A percentile compares a stretch with the other conserved stretches of the same genome.
These are phyloP conservation scores for Ochetophila trinervis DNA, from an alignment of 306 rosid species.

Conservation along the genomic window DNA sequence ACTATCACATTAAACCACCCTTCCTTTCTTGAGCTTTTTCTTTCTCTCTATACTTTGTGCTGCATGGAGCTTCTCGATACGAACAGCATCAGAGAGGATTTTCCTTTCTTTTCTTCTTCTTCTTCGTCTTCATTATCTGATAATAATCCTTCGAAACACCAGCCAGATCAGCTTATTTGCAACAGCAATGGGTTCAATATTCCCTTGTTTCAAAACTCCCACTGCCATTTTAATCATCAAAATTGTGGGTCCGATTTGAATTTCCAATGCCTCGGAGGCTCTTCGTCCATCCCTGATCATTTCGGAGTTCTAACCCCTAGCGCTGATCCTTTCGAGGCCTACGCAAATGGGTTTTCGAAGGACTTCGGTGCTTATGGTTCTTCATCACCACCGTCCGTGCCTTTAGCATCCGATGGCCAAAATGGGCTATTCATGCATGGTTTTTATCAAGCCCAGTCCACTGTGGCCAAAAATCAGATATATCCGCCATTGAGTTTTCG, in stretches of 20 bases:
- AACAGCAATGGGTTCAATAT: background rate
- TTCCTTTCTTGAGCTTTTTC: slow-evolving; percentile 27
- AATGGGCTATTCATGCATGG: slow-evolving; percentile 32
- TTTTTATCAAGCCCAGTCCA: slow-evolving; percentile 2
- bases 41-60: slow-evolving; percentile 13
- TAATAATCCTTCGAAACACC: slow-evolving; percentile 30
- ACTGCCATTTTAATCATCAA: slow-evolving; percentile 7
- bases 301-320: slow-evolving; percentile 16
- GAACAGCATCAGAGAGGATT: slow-evolving; percentile 5
- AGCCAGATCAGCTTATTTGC: background rate
- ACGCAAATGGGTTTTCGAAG: slow-evolving; percentile 11
- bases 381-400: background rate
- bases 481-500: slow-evolving; percentile 8
- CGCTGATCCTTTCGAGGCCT: slow-evolving; percentile 8
- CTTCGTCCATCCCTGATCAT: slow-evolving; percentile 27
- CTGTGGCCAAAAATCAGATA: background rate
- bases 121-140: slow-evolving; percentile 15
- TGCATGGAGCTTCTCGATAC: slow-evolving; percentile 46
- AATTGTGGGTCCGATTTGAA: slow-evolving; percentile 16
- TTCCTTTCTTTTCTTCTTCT: slow-evolving; percentile 21
- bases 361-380: slow-evolving; percentile 3
- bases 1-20: slow-evolving; percentile 23
- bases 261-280: slow-evolving; percentile 7
- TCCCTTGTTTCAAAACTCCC: slow-evolving; percentile 21
- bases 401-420: slow-evolving; percentile 15